Evolutionary conservation across 1,284 basidiomycete genomes (phyloP).

Genomic region (Wallemia ichthyophaga): DNA sequence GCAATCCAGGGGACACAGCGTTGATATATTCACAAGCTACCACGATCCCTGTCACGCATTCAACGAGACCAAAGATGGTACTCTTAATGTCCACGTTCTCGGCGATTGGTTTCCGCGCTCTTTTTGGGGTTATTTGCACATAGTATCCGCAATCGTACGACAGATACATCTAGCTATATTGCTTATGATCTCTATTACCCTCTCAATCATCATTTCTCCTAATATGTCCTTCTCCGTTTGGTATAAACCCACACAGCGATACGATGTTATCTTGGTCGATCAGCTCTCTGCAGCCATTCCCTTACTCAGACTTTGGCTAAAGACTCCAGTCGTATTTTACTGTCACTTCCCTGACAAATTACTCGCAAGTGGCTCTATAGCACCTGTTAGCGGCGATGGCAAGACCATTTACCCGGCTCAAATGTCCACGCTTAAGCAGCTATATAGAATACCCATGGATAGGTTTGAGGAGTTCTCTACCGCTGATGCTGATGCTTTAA

Average conservation of each 20-base stretch:
- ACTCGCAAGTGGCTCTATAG: slow-evolving; percentile 21
- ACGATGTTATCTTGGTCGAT: slow-evolving; percentile 75
- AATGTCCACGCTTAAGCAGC: slow-evolving; percentile 31
- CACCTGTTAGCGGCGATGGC: slow-evolving; percentile 20
- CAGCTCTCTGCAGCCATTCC: slow-evolving; percentile 79
- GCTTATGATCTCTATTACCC: slow-evolving; percentile 22
- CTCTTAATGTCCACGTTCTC: slow-evolving; percentile 47
- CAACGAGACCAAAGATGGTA: slow-evolving; percentile 72
- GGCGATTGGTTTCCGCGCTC: slow-evolving; percentile 48
- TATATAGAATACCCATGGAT: slow-evolving; percentile 73
- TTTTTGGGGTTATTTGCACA: slow-evolving; percentile 44
- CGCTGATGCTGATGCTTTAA: slow-evolving; percentile 64
- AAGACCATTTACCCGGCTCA: slow-evolving; percentile 7
- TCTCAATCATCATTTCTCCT: slow-evolving; percentile 10
- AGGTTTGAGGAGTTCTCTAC: slow-evolving; percentile 69
- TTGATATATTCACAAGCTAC: slow-evolving; percentile 81
- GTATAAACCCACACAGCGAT: slow-evolving; percentile 7
- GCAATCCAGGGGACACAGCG: slow-evolving; percentile 50
- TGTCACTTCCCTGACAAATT: slow-evolving; percentile 93
- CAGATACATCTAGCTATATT: slow-evolving; percentile 48
- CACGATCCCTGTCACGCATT: slow-evolving; percentile 63
- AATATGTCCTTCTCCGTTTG: slow-evolving; percentile 14
- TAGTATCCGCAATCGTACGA: slow-evolving; percentile 60
- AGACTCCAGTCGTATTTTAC: slow-evolving; percentile 69
- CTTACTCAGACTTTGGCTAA: slow-evolving; percentile 33